These are phyloP conservation scores for Emmonsiellopsis sp. DNA, from an alignment of 2,329 filamentous ascomycete species.

Conservation along the genomic window DNA sequence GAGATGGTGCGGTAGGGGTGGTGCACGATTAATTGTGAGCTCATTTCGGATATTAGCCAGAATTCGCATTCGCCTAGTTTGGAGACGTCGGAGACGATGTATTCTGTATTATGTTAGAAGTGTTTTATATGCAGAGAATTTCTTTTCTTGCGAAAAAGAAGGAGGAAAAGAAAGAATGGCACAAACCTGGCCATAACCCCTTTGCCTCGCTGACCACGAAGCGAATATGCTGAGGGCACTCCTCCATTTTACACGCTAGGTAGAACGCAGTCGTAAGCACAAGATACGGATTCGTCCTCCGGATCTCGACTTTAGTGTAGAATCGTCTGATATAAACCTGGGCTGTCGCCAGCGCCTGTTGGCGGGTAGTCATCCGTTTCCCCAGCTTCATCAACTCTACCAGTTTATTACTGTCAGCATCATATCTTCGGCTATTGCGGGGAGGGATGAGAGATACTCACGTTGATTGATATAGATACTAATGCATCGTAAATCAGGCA, in stretches of 20 bases:
- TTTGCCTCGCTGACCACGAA: constrained; percentile 80
- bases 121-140: background rate
- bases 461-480: constrained; percentile 90
- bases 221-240: constrained; percentile 91
- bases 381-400: constrained; percentile 72
- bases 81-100: constrained; percentile 64
- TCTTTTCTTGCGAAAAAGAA: background rate
- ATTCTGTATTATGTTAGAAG: constrained; percentile 39
- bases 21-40: constrained; percentile 78
- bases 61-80: constrained; percentile 93
- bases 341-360: constrained; percentile 88
- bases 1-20: constrained; percentile 79
- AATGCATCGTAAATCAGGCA: constrained; percentile 72
- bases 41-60: constrained; percentile 82
- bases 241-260: constrained; percentile 95
- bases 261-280: constrained; percentile 91
- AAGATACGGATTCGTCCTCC: constrained; percentile 86
- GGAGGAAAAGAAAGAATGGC: background rate
- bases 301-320: constrained; percentile 83
- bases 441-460: constrained; percentile 34
- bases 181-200: constrained; percentile 64
- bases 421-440: background rate
- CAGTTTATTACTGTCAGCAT: background rate
- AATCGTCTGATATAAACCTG: constrained; percentile 93
- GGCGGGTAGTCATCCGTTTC: constrained; percentile 72